Conservation (phyloP, 148 eudicot species). For the Spergularia bocconei region DNA sequence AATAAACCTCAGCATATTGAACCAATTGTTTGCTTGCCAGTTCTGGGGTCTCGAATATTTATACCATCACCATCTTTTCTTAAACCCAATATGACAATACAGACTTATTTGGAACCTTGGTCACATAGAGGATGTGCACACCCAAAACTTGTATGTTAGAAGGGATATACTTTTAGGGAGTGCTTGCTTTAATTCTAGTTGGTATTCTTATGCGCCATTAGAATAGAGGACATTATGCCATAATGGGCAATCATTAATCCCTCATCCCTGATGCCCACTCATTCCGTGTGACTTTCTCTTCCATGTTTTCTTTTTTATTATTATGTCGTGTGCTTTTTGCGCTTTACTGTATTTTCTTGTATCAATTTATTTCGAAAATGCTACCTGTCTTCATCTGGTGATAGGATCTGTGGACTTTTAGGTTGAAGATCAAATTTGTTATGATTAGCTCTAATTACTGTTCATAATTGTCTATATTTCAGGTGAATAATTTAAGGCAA, state of each 20-base stretch:
- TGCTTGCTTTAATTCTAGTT: not conserved
- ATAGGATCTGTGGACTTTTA: not conserved
- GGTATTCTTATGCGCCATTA: not conserved
- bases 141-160: too few relatives aligned
- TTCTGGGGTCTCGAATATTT: not conserved
- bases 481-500: conserved; percentile 81
- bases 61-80: too few relatives aligned
- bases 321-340: too few relatives aligned
- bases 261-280: too few relatives aligned
- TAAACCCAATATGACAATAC: too few relatives aligned
- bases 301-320: too few relatives aligned
- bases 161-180: not conserved
- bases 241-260: not conserved
- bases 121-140: too few relatives aligned
- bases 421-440: not conserved
- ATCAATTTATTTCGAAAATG: not conserved
- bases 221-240: not conserved
- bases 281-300: too few relatives aligned
- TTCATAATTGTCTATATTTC: conserved; percentile 24
- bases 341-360: not conserved
- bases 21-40: not conserved
- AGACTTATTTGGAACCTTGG: not conserved
- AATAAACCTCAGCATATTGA: not conserved
- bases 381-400: not conserved
- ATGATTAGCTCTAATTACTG: not conserved